Evolutionary conservation across 1,284 basidiomycete species (phyloP), one percentile per base, ranked within the genome.

Genomic region (Abortiporus biennis): DNA sequence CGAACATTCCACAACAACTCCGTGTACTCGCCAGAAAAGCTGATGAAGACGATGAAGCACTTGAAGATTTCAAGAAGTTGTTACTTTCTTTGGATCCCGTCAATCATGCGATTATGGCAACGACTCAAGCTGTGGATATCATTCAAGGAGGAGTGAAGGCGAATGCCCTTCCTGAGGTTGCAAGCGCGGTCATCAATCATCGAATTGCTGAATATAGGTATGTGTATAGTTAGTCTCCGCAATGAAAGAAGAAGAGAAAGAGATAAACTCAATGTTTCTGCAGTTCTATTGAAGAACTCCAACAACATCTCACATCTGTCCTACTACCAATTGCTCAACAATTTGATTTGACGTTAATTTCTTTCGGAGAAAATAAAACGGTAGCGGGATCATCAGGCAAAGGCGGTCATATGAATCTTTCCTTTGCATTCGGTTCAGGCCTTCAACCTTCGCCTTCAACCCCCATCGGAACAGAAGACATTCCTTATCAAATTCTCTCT

Each of bases 81-180:
- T 49, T 76, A 0, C 61, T 61, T 17, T 38, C 42, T 16, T 47
- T 46, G 3, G 47, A 50, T 67, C 43, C 43, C 50, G 33, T 49
- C 64, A 50, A 58, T 44, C 55, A 54, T 16, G 58, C 61, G 15
- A 51, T 68, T 21, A 59, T 76, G 13, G 65, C 68, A 30, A 80
- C 80, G 1, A 79, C 79, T 1, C 79, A 80, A 51, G 80, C 80
- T 1, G 68, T 77, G 30, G 76, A 80, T 53, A 54, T 83, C 4
- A 66, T 81, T 32, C 53, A 61, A 6, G 80, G 79, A 1, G 80
- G 80, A 3, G 72, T 81, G 37, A 83, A 82, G 59, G 63, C 68
- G 32, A 81, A 80, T 44, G 78, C 76, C 1, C 65, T 80, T 6
- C 78, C 78, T 1, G 79, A 80, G 54, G 62, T 63, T 16, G 72